These are phyloP conservation scores for Colletotrichum costaricense DNA, from an alignment of 2,329 filamentous ascomycete species.

Conservation along the genomic window DNA sequence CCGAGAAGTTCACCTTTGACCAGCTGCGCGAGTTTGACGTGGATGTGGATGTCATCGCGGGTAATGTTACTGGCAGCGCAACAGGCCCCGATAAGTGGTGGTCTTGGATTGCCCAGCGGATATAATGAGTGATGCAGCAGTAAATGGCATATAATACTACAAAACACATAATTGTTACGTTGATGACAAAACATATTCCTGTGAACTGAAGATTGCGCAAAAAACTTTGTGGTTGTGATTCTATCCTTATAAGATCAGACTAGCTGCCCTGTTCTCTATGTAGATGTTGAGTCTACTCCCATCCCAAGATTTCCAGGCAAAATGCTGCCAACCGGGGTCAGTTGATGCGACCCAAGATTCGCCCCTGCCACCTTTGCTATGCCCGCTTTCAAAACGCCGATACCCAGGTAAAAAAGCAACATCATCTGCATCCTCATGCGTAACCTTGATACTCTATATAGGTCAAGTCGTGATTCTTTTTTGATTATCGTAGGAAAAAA, in stretches of 20 bases:
- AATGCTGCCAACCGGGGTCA: conserved; percentile 29
- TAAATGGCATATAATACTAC: conserved; percentile 27
- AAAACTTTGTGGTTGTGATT: not conserved
- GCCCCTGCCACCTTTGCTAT: conserved; percentile 24
- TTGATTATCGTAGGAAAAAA: not conserved
- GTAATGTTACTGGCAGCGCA: conserved; percentile 74
- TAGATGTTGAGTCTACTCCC: conserved; percentile 57
- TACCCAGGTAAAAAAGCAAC: conserved; percentile 12
- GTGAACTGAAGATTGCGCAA: too few species aligned
- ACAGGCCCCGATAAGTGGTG: conserved; percentile 88
- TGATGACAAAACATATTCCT: too few species aligned
- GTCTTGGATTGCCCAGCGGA: conserved; percentile 83
- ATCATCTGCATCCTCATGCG: not conserved
- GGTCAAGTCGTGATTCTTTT: conserved; percentile 37
- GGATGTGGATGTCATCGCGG: conserved; percentile 80
- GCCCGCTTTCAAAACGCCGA: conserved; percentile 34
- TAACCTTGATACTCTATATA: conserved; percentile 24
- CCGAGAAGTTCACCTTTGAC: conserved; percentile 80
- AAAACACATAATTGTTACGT: not conserved
- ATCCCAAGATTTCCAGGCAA: conserved; percentile 25
- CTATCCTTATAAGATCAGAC: conserved; percentile 6
- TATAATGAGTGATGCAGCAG: conserved; percentile 2
- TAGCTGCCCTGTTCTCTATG: conserved; percentile 30
- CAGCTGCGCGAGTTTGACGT: conserved; percentile 88
- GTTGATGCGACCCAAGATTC: conserved; percentile 37